Evolutionary conservation across 2,329 filamentous ascomycete species (phyloP).

Genomic region (Didymella sp.): DNA sequence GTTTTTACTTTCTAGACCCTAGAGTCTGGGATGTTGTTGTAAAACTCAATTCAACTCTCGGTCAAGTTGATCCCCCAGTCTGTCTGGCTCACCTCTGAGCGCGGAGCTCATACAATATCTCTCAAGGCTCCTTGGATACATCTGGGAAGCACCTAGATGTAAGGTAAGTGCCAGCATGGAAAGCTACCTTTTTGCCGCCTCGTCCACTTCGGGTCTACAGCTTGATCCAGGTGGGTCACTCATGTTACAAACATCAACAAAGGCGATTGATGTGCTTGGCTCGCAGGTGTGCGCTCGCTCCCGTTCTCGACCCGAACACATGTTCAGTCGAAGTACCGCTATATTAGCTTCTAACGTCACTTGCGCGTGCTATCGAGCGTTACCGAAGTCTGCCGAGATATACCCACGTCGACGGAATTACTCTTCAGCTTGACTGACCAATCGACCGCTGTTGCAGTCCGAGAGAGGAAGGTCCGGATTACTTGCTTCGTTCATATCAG

Average conservation of each 20-base stretch:
- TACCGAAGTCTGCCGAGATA: not conserved
- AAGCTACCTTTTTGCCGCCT: too few relatives aligned
- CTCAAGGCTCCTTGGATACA: too few relatives aligned
- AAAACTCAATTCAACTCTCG: too few relatives aligned
- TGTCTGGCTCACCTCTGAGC: too few relatives aligned
- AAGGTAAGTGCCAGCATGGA: too few relatives aligned
- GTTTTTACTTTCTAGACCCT: too few relatives aligned
- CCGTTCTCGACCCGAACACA: not conserved
- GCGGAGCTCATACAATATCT: too few relatives aligned
- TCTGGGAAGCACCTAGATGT: too few relatives aligned
- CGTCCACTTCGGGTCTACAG: too few relatives aligned
- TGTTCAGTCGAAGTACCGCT: not conserved
- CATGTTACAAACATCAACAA: not conserved
- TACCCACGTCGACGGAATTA: not conserved
- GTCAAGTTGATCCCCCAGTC: too few relatives aligned
- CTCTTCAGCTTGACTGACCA: not conserved
- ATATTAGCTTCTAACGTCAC: not conserved
- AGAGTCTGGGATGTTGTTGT: too few relatives aligned
- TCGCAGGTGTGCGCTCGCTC: not conserved
- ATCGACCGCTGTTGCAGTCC: not conserved
- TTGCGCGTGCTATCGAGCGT: not conserved
- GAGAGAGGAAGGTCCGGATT: not conserved
- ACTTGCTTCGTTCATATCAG: not conserved
- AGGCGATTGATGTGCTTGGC: not conserved
- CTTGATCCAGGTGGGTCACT: too few relatives aligned